Evolutionary conservation across 2,329 filamentous ascomycete genomes (phyloP), one percentile per base, ranked within the genome.

Genomic region (Epichloe hybrida): DNA sequence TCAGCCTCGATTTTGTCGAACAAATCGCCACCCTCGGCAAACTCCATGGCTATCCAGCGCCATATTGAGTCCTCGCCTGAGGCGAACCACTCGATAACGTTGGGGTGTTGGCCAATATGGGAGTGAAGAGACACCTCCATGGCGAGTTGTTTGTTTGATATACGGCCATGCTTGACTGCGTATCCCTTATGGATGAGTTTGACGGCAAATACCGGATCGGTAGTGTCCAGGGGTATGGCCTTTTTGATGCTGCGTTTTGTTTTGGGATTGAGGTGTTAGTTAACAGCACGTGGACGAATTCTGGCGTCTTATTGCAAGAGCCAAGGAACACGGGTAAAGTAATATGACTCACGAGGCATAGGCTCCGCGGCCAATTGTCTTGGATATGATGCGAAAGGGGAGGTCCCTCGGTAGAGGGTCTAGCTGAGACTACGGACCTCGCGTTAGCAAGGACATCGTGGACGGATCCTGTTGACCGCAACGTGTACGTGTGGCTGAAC

Each of bases 1-100:
- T 98, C 93, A 17, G 93, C 90, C 70, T 98, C 94, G 59, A 98
- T 97, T 73, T 98, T 98, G 80, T 98, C 93, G 66, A 98, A 98
- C 7, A 98, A 75, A 64, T 98, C 93, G 11, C 93, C 93, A 41
- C 93, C 93, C 60, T 94, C 88, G 44, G 93, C 93, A 58, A 88
- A 84, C 68, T 98, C 93, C 89, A 98, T 96, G 39, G 90, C 91
- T 59, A 98, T 95, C 93, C 93, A 98, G 59, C 86, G 81, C 91
- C 93, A 98, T 17, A 83, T 71, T 0, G 75, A 62, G 64, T 98
- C 90, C 66, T 96, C 88, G 50, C 89, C 91, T 2, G 84, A 86
- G 41, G 85, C 83, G 59, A 94, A 89, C 77, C 88, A 96, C 63
- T 88, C 84, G 61, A 98, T 96, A 57, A 98, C 85, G 66, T 98